Conservation (phyloP, 441 rosid species). For the Manihot esculenta region DNA sequence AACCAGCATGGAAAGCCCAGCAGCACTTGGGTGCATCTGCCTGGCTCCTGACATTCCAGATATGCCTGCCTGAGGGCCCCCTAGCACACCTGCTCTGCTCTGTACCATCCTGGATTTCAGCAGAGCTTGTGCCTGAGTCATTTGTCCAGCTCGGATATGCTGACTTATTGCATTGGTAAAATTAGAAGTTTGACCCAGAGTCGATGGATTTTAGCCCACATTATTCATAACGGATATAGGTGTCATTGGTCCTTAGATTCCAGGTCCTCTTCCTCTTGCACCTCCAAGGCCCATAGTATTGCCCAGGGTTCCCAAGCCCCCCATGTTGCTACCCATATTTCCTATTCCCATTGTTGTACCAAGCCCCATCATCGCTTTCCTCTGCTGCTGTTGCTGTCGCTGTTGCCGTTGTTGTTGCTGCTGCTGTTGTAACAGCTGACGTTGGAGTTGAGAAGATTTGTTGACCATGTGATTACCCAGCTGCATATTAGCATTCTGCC, state of each 20-base stretch:
- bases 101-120: slow-evolving; percentile 32
- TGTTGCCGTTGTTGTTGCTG: slow-evolving; percentile 56
- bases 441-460: slow-evolving; percentile 61
- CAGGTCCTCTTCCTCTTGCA: slow-evolving; percentile 69
- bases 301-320: slow-evolving; percentile 60
- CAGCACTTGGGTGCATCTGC: slow-evolving; percentile 67
- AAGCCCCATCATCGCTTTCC: slow-evolving; percentile 75
- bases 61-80: slow-evolving; percentile 60
- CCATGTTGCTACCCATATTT: slow-evolving; percentile 62
- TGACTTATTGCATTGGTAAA: slow-evolving; percentile 55
- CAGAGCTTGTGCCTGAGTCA: slow-evolving; percentile 39
- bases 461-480: slow-evolving; percentile 74
- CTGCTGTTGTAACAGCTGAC: slow-evolving; percentile 72
- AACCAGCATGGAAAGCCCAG: slow-evolving; percentile 65
- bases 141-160: slow-evolving; percentile 55
- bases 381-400: slow-evolving; percentile 50
- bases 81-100: slow-evolving; percentile 42
- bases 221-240: slow-evolving; percentile 58
- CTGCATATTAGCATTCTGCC: slow-evolving; percentile 72
- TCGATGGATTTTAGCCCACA: slow-evolving; percentile 64
- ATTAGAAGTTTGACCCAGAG: slow-evolving; percentile 53
- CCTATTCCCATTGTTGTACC: slow-evolving; percentile 65
- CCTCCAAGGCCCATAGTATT: slow-evolving; percentile 66
- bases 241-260: slow-evolving; percentile 72
- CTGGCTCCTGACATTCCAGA: slow-evolving; percentile 71